These are phyloP conservation scores for Gomphus bonarii DNA, from an alignment of 1,284 basidiomycete species.

Conservation along the genomic window DNA sequence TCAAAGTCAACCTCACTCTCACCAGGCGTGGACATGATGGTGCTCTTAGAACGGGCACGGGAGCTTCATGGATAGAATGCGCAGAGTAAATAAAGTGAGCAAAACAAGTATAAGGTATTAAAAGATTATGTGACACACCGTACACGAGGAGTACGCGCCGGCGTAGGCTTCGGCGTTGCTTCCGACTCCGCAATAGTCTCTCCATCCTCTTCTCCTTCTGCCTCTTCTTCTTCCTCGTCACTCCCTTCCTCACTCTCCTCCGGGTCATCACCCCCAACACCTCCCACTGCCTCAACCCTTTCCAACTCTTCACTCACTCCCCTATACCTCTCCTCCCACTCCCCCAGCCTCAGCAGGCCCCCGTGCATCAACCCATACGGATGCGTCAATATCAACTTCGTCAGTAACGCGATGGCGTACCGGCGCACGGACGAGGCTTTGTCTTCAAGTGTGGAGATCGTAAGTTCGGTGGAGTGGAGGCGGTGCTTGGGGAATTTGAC, in stretches of 20 bases:
- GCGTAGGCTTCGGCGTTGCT: background rate
- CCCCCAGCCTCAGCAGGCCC: slow-evolving; percentile 62
- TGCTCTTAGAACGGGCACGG: slow-evolving; percentile 10
- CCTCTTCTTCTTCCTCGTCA: slow-evolving; percentile 26
- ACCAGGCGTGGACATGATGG: slow-evolving; percentile 1
- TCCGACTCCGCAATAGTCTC: background rate
- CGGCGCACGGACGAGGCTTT: slow-evolving; percentile 86
- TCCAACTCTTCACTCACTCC: slow-evolving; percentile 42
- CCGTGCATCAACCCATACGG: slow-evolving; percentile 84
- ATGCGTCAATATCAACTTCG: slow-evolving; percentile 78
- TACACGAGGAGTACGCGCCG: slow-evolving; percentile 1
- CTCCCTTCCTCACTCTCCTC: slow-evolving; percentile 17
- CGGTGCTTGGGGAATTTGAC: slow-evolving; percentile 86
- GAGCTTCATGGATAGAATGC: no score
- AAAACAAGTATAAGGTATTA: background rate
- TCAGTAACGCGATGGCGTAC: slow-evolving; percentile 71
- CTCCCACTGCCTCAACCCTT: slow-evolving; percentile 31
- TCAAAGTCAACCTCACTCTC: slow-evolving; percentile 20
- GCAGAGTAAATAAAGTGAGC: background rate
- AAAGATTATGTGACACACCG: background rate
- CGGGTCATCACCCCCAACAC: slow-evolving; percentile 38
- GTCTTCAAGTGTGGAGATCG: slow-evolving; percentile 79
- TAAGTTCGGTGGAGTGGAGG: slow-evolving; percentile 63
- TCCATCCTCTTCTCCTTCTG: slow-evolving; percentile 18
- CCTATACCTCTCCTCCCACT: slow-evolving; percentile 69